Conservation (phyloP, 768 basidiomycete species). For the Lepiota venenata region DNA sequence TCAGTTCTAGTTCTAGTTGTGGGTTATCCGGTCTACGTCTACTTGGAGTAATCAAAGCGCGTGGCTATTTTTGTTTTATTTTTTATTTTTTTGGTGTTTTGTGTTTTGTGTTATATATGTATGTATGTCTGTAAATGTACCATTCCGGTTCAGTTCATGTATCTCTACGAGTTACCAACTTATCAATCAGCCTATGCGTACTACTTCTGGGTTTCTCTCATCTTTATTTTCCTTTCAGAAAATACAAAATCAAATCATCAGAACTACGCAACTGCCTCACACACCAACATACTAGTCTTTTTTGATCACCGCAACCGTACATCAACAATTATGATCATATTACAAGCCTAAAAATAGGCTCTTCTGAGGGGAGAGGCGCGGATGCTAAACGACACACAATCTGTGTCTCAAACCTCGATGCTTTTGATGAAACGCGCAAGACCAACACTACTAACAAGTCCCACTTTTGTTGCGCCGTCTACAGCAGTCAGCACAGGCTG, state of each 20-base stretch:
- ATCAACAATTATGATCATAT: conserved; percentile 7
- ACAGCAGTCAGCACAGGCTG: conserved; percentile 30
- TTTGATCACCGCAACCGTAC: not conserved
- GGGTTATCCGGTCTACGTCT: not conserved
- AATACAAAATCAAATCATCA: not conserved
- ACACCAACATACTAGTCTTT: too few relatives aligned
- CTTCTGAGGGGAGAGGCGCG: too few relatives aligned
- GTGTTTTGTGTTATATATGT: not conserved
- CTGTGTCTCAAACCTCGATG: conserved; percentile 31
- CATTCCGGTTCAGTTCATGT: too few relatives aligned
- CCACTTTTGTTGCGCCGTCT: conserved; percentile 56
- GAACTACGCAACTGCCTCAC: not conserved
- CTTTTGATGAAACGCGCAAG: conserved; percentile 63
- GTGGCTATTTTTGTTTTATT: not conserved
- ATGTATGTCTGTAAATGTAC: not conserved
- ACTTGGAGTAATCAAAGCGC: not conserved
- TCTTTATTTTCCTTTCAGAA: too few relatives aligned
- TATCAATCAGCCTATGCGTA: too few relatives aligned
- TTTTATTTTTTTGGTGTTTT: too few relatives aligned
- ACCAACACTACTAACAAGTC: conserved; percentile 61
- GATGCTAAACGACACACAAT: too few relatives aligned
- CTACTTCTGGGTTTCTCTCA: too few relatives aligned
- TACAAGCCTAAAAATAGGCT: not conserved
- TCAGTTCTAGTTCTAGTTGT: too few relatives aligned
- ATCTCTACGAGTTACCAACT: too few relatives aligned